Base-by-base conservation (phyloP, 2,329 filamentous ascomycete species). In the Capronia coronata region DNA sequence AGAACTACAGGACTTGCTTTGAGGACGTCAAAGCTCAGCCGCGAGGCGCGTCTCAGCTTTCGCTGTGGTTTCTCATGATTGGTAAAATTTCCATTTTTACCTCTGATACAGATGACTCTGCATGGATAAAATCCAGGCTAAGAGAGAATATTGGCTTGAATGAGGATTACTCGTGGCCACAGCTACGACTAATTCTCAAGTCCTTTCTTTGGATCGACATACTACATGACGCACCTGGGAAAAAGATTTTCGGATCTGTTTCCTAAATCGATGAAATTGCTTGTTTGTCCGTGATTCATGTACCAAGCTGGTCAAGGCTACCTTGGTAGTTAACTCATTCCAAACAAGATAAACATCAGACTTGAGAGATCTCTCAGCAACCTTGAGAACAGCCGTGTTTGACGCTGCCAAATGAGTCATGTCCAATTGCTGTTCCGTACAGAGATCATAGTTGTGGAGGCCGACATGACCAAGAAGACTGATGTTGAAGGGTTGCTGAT, bases 171-270 rank as follows among this genome's bases (percentile, higher is more conserved):
- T 37, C 39, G 9, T 49, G 47, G 47, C 13, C 30, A 29, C 48
- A 61, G 46, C 51, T 62, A 54, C 56, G 57, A 19, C 48, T 46
- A 1, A 46, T 61, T 4, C 32, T 67, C 29, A 60, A 52, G 39
- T 55, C 55, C 4, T 56, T 64, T 35, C 59, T 66, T 55, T 67
- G 65, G 63, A 61, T 67, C 37, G 57, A 49, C 13, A 27, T 64
- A 4, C 46, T 67, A 21, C 57, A 66, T 43, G 63, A 67, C 16
- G 46, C 48, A 19, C 35, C 11, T 35, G 14, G 32, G 13, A 35
- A 35, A n/a, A 35, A 6, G 32, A 35, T 35, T 35, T 35, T 35
- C 32, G 11, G 13, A 35, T 35, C 14, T 35, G 32, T n/a, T 35
- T 35, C 32, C 23, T 27, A 27, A n/a, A n/a, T n/a, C n/a, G n/a